Evolutionary conservation across 177 flowering plant genomes (phyloP).

Genomic region (Vitis hybrid): DNA sequence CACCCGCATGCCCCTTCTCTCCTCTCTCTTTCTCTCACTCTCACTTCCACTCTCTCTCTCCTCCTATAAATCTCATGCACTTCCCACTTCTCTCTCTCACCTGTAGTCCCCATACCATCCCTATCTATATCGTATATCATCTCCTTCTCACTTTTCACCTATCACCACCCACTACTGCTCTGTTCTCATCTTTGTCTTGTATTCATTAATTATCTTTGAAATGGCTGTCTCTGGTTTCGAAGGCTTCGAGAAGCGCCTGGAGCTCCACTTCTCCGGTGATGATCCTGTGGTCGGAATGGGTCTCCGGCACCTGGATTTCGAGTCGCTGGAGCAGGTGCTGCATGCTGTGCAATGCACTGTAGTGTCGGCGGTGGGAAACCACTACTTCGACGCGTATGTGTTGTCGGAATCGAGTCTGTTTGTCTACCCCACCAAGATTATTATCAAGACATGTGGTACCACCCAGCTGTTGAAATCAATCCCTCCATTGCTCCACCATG

Average conservation of each 20-base stretch:
- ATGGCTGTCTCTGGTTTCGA: constrained; percentile 85
- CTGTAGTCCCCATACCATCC: constrained; percentile 15
- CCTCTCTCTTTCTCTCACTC: constrained; percentile 15
- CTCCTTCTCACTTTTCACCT: constrained; percentile 1
- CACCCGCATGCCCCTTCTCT: constrained; percentile 54
- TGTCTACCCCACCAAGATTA: constrained; percentile 79
- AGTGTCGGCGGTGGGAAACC: constrained; percentile 77
- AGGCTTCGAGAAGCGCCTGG: constrained; percentile 93
- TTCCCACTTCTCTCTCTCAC: constrained; percentile 31
- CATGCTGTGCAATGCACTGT: constrained; percentile 89
- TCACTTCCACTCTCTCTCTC: constrained; percentile 4
- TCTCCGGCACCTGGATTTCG: constrained; percentile 52
- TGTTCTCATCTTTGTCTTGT: neutral
- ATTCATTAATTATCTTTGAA: neutral
- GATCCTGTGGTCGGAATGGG: constrained; percentile 46
- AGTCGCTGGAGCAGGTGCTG: constrained; percentile 46
- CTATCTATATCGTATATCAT: neutral
- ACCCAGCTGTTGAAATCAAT: constrained; percentile 90
- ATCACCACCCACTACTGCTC: neutral
- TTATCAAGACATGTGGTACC: constrained; percentile 97
- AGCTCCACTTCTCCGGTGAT: constrained; percentile 77
- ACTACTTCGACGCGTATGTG: constrained; percentile 77
- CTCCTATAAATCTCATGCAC: constrained; percentile 28
- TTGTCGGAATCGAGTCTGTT: constrained; percentile 84
- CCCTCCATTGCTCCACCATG: constrained; percentile 53